Percentiles rank a stretch among this genome's conserved stretches.
These are phyloP conservation scores for Citrus cavaleriei DNA, from an alignment of 345 rosid species.

Conservation along the genomic window DNA sequence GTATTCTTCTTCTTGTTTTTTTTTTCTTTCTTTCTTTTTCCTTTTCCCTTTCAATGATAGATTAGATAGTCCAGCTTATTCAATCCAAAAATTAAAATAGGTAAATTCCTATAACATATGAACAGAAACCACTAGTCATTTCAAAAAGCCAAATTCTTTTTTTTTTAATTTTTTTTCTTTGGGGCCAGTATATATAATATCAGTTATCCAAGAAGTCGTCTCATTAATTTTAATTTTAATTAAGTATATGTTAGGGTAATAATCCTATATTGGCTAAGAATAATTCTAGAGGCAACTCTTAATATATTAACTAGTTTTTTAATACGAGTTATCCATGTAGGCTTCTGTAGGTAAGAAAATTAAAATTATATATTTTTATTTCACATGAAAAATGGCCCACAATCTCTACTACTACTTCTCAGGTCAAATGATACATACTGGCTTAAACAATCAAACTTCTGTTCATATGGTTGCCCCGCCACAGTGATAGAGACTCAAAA, in stretches of 20 bases:
- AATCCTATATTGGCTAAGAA: too few relatives aligned
- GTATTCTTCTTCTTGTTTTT: neutral
- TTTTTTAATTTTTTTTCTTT: neutral
- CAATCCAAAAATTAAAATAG: neutral
- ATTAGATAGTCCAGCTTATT: neutral
- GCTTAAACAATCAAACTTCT: neutral
- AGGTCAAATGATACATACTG: conserved; percentile 6
- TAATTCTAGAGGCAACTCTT: too few relatives aligned
- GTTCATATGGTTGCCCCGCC: neutral
- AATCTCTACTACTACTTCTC: neutral
- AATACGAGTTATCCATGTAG: too few relatives aligned
- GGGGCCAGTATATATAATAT: neutral
- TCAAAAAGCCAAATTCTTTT: neutral
- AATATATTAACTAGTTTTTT: too few relatives aligned
- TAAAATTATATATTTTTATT: too few relatives aligned
- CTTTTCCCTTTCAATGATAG: neutral
- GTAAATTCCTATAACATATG: neutral
- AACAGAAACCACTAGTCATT: neutral
- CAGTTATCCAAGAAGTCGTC: neutral
- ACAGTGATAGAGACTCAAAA: conserved; percentile 12
- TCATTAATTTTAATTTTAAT: neutral
- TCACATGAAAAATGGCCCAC: neutral
- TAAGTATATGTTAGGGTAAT: too few relatives aligned
- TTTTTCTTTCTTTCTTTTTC: too few relatives aligned
- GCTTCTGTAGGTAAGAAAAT: too few relatives aligned